Evolutionary conservation across 2,329 filamentous ascomycete genomes (phyloP).

Genomic region (Chrysoporthe cubensis): DNA sequence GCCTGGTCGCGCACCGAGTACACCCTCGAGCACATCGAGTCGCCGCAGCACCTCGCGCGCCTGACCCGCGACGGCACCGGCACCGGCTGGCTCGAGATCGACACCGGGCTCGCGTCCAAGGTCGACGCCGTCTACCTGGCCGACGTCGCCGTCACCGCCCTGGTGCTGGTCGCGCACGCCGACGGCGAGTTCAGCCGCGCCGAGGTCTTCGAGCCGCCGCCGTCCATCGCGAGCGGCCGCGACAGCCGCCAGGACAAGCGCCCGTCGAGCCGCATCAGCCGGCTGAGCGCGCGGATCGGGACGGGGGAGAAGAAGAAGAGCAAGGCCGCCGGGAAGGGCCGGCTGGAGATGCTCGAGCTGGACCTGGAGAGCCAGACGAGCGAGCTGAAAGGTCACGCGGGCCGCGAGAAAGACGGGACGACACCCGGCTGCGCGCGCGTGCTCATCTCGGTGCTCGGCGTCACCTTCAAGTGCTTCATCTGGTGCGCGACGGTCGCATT

Average conservation of each 20-base stretch:
- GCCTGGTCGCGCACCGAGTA: constrained; percentile 67
- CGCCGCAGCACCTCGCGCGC: constrained; percentile 62
- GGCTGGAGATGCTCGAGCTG: constrained; percentile 62
- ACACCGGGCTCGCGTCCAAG: constrained; percentile 62
- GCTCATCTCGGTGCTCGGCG: constrained; percentile 54
- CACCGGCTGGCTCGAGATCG: constrained; percentile 63
- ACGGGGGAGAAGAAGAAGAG: constrained; percentile 24
- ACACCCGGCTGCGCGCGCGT: constrained; percentile 54
- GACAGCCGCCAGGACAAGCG: constrained; percentile 33
- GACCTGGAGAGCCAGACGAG: constrained; percentile 66
- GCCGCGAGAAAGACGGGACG: constrained; percentile 51
- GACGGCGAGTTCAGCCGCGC: constrained; percentile 57
- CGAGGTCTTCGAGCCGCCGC: constrained; percentile 65
- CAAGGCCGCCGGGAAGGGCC: constrained; percentile 35
- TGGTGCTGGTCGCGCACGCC: constrained; percentile 61
- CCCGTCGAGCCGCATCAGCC: constrained; percentile 37
- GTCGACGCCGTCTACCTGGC: constrained; percentile 65
- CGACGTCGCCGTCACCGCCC: constrained; percentile 64
- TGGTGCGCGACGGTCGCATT: constrained; percentile 62
- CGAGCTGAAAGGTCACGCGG: constrained; percentile 48
- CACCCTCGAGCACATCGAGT: constrained; percentile 67
- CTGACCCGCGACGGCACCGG: constrained; percentile 65
- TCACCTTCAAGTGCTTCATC: constrained; percentile 60
- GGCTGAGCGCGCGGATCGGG: constrained; percentile 34
- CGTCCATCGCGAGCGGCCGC: constrained; percentile 38